Base-by-base conservation (phyloP, 1,284 basidiomycete genomes). In the Trametes hirsuta region DNA sequence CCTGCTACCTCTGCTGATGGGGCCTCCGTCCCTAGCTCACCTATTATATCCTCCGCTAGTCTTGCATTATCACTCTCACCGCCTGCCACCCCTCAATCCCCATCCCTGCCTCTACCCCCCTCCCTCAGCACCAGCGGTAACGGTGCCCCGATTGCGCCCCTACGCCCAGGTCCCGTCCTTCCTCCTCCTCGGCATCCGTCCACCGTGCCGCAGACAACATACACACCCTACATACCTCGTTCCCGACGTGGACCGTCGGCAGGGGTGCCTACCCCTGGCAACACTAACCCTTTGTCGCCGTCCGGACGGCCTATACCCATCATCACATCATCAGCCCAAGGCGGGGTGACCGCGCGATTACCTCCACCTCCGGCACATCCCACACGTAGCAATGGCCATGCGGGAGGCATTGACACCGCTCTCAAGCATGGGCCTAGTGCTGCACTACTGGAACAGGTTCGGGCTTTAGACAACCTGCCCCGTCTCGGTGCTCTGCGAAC, bases 401-500 rank as follows among this genome's bases (percentile, higher is more conserved):
- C 34, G 12, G 65, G 50, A 24, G 57, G 48, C 18, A 37, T 55
- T 4, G 63, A 53, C 40, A 55, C 45, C 11, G 57, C 59, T 65
- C 79, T 53, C 70, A 77, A 73, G 47, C 76, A 83, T 61, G 86
- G 87, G 3, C 85, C 90, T 50, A 88, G 91, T 74, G 83, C 84
- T 4, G 91, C 91, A 11, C 72, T 93, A 56, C 71, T 93, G 63
- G 90, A 91, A 68, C 91, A 90, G 74, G 90, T 93, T 1, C 80
- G 93, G 40, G 93, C 93, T 15, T 75, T 97, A 70, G 94, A 96
- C 67, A 85, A 87, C 21, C 76, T 97, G 58, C 94, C 96, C 25
- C 79, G 94, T 45, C 76, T 97, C 11, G 96, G 96, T 3, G 87
- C 87, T 14, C 75, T 99, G 58, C 81, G 91, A 70, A 98, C 95